Evolutionary conservation across 2,329 filamentous ascomycete genomes (phyloP), one percentile per base, ranked within the genome.

Genomic region (Amauroascus niger): DNA sequence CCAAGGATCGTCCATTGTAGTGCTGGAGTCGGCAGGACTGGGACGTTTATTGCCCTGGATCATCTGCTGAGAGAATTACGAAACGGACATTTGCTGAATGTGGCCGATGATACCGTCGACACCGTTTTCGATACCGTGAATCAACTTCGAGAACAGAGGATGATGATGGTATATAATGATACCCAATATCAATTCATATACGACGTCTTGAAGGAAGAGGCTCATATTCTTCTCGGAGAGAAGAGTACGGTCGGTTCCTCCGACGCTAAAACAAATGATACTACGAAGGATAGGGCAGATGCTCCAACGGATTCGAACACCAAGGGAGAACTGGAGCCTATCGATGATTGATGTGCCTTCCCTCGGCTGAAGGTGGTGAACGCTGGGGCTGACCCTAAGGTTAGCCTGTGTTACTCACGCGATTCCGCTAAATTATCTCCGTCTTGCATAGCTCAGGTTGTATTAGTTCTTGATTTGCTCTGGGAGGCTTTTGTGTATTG

Each of bases 21-120:
- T 65, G 93, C 93, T 6, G 93, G 93, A 37, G 91, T 98, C 13
- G 93, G 93, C 11, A 82, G 93, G 53, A 95, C 87, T 6, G 93
- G 93, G 32, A 97, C 93, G 0, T 98, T 97, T 66, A 95, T 98
- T 63, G 86, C 88, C 1, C 79, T 98, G n/a, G 93, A 97, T 69
- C 88, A 94, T 68, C 79, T 98, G 24, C 77, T 95, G 58, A 79
- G 83, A 33, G 88, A 96, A 69, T 77, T 97, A 8, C 82, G 87
- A 24, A 79, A 82, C 5, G 91, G 89, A 48, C 77, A 82, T 20
- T 71, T 95, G 48, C 74, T 79, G 58, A 65, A 73, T 48, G 60
- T 62, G 32, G 62, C 71, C 7, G 69, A 73, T 8, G 70, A 75
- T 9, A 71, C 76, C 45, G 64, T 70, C 24, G 90, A 96, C 63